These are phyloP conservation scores for Triticum monococcum DNA, from an alignment of 176 grass and related monocot species.

Conservation along the genomic window DNA sequence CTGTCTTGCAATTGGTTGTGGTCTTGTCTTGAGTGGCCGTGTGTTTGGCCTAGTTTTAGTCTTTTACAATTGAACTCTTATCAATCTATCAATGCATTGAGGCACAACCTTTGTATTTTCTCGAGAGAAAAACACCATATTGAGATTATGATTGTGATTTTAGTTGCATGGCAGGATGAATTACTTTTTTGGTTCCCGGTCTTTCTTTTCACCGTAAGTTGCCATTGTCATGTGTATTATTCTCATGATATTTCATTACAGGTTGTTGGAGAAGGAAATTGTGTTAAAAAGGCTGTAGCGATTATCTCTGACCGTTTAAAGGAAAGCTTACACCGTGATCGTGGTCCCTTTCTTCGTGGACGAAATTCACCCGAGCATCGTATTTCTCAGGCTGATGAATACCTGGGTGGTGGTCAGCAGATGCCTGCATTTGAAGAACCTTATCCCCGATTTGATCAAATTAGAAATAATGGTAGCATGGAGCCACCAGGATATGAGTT, in stretches of 20 bases:
- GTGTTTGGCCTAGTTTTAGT: background rate
- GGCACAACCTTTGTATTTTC: background rate
- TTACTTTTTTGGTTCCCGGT: background rate
- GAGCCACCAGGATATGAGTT: slow-evolving; percentile 70
- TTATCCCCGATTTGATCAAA: slow-evolving; percentile 45
- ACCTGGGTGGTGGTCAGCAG: slow-evolving; percentile 43
- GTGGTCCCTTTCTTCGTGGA: slow-evolving; percentile 61
- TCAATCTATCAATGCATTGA: background rate
- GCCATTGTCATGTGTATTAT: background rate
- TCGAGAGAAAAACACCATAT: background rate
- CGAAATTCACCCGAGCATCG: slow-evolving; percentile 76
- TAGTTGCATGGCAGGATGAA: background rate
- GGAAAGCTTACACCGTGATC: slow-evolving; percentile 93
- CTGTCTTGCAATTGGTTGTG: background rate
- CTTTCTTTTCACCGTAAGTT: background rate
- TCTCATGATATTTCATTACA: slow-evolving; percentile 32
- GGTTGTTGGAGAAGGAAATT: slow-evolving; percentile 85
- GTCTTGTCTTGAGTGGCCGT: background rate
- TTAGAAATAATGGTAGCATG: slow-evolving; percentile 55
- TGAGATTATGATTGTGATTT: background rate
- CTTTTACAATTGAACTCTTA: background rate
- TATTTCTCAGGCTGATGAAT: slow-evolving; percentile 64
- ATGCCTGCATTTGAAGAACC: slow-evolving; percentile 62
- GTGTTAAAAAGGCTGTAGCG: slow-evolving; percentile 81
- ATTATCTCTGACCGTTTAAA: slow-evolving; percentile 85